A percentile compares a stretch with the other conserved stretches of the same genome.
Evolutionary conservation across 768 basidiomycete genomes (phyloP).

Genomic region (Lactarius quietus): DNA sequence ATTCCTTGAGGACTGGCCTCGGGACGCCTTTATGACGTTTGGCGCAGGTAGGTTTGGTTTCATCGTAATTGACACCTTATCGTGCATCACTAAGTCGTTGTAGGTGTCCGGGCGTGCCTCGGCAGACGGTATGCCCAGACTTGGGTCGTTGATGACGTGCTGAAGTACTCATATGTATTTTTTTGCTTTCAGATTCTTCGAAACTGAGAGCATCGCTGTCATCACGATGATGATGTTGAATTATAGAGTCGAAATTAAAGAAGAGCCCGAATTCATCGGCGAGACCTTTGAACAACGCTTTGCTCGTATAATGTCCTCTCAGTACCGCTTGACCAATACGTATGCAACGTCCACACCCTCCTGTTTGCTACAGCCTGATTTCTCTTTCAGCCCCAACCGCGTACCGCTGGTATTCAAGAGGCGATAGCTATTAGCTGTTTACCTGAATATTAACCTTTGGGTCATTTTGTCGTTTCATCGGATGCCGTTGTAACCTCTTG

Average conservation of each 20-base stretch:
- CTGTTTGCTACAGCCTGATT: no score
- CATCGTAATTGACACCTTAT: not conserved
- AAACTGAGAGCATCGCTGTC: slow-evolving; percentile 47
- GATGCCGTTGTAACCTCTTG: no score
- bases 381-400: slow-evolving; percentile 16
- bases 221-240: slow-evolving; percentile 44
- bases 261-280: slow-evolving; percentile 43
- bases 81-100: not conserved
- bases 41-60: slow-evolving; percentile 21
- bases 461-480: not conserved
- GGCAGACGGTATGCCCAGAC: slow-evolving; percentile 23
- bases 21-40: slow-evolving; percentile 36
- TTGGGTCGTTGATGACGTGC: not conserved
- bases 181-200: slow-evolving; percentile 39
- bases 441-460: not conserved
- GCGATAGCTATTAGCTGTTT: slow-evolving; percentile 12
- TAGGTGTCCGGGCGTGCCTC: slow-evolving; percentile 27
- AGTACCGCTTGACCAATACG: slow-evolving; percentile 6
- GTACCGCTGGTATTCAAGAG: slow-evolving; percentile 27
- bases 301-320: slow-evolving; percentile 21
- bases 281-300: slow-evolving; percentile 46
- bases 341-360: not conserved
- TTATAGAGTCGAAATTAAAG: slow-evolving; percentile 47
- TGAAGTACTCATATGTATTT: not conserved
- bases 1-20: slow-evolving; percentile 35